Evolutionary conservation across 192 early-diverging fungal species (phyloP).

Genomic region (Neocallimastix lanati): DNA sequence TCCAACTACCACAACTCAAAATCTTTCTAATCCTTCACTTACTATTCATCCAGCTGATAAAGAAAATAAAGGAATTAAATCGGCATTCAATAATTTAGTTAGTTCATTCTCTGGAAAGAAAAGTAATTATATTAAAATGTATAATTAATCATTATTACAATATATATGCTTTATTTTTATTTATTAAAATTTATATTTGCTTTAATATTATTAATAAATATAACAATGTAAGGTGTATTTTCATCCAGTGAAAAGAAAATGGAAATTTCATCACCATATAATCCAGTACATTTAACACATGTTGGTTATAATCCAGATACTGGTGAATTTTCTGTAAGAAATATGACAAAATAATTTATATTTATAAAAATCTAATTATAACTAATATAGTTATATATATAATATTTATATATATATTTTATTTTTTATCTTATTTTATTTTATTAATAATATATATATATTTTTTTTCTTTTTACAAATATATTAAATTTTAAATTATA

Average conservation of each 20-base stretch:
- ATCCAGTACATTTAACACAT: slow-evolving; percentile 91
- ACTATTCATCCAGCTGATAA: not conserved
- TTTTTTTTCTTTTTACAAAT: too few species aligned
- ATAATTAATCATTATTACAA: too few species aligned
- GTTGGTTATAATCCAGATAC: slow-evolving; percentile 94
- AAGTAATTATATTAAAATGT: not conserved
- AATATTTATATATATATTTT: too few species aligned
- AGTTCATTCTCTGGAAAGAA: not conserved
- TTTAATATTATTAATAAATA: not conserved
- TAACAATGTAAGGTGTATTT: not conserved
- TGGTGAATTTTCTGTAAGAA: slow-evolving; percentile 77
- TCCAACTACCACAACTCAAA: not conserved
- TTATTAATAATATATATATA: too few species aligned
- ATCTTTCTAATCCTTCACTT: not conserved
- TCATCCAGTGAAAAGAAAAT: slow-evolving; percentile 37
- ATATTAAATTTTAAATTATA: too few species aligned
- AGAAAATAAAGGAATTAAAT: not conserved
- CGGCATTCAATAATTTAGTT: not conserved
- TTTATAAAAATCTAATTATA: too few species aligned
- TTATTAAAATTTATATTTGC: too few species aligned
- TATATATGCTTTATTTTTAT: too few species aligned
- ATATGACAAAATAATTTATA: too few species aligned
- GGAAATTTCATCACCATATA: slow-evolving; percentile 91
- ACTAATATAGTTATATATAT: too few species aligned
- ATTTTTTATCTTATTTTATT: too few species aligned